Conservation (phyloP, 2,329 filamentous ascomycete genomes). For the Monosporascus sp. region DNA sequence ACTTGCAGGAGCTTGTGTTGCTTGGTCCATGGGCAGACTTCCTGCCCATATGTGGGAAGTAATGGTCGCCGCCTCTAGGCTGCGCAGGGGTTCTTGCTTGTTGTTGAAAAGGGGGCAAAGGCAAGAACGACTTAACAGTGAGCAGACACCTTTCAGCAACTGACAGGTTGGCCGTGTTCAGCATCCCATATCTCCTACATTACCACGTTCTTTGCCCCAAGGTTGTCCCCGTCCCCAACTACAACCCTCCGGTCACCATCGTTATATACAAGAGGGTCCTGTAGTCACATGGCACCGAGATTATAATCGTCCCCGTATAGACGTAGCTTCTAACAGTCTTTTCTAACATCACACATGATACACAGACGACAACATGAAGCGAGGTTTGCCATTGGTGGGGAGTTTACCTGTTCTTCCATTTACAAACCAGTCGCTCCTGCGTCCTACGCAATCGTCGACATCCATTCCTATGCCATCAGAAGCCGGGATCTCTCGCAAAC, state of each 20-base stretch:
- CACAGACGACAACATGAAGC: constrained; percentile 18
- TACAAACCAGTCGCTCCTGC: constrained; percentile 12
- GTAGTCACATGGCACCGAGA: background rate
- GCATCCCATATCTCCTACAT: background rate
- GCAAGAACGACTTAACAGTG: constrained; percentile 6
- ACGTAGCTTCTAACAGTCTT: background rate
- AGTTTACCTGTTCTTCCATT: constrained; percentile 14
- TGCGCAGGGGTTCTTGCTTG: too few relatives aligned
- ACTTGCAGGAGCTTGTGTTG: too few relatives aligned
- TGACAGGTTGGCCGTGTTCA: too few relatives aligned
- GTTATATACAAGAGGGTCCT: background rate
- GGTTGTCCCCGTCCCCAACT: background rate
- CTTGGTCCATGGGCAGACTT: too few relatives aligned
- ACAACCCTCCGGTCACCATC: background rate
- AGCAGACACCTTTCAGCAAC: constrained; percentile 6
- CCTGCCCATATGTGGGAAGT: too few relatives aligned
- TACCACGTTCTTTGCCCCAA: background rate
- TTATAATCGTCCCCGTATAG: background rate
- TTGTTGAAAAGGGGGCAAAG: too few relatives aligned
- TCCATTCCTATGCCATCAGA: constrained; percentile 20
- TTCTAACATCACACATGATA: background rate
- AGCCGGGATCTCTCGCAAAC: constrained; percentile 28
- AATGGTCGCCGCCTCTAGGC: too few relatives aligned
- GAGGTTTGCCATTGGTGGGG: constrained; percentile 12
- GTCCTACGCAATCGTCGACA: constrained; percentile 15